These are phyloP conservation scores for Heritiera littoralis DNA, from an alignment of 345 rosid species.

Conservation along the genomic window DNA sequence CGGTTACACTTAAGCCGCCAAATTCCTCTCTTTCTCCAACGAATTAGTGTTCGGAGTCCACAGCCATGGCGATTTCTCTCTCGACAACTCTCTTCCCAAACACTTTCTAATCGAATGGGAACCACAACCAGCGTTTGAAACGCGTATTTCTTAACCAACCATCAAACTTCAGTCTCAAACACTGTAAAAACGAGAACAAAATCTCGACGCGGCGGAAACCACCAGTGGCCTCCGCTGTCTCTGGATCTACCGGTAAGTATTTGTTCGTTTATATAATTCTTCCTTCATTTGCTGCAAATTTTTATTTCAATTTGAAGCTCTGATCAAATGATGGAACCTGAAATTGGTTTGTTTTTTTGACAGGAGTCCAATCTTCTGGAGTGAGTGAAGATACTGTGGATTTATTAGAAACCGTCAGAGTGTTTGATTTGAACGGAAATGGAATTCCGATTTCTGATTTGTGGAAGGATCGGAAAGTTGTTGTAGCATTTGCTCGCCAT, in stretches of 20 bases:
- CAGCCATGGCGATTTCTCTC: constrained; percentile 13
- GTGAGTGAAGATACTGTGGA: constrained; percentile 38
- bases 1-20: constrained; percentile 18
- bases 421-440: constrained; percentile 67
- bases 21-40: not conserved
- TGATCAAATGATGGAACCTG: not conserved
- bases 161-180: not conserved
- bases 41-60: not conserved
- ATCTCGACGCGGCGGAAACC: constrained; percentile 27
- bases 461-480: constrained; percentile 84
- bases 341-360: constrained; percentile 15
- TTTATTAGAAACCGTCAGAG: constrained; percentile 55
- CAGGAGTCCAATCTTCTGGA: constrained; percentile 41
- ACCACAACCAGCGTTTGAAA: not conserved
- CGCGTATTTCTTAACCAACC: not conserved
- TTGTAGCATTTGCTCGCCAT: constrained; percentile 92
- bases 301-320: not conserved
- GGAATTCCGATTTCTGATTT: constrained; percentile 71
- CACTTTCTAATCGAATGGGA: constrained; percentile 6
- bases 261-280: not conserved
- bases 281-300: not conserved
- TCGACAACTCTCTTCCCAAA: constrained; percentile 6
- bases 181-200: not conserved
- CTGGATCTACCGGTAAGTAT: constrained; percentile 64
- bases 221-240: constrained; percentile 48